Conservation (phyloP, 768 basidiomycete species). For the Pisolithus microcarpus region DNA sequence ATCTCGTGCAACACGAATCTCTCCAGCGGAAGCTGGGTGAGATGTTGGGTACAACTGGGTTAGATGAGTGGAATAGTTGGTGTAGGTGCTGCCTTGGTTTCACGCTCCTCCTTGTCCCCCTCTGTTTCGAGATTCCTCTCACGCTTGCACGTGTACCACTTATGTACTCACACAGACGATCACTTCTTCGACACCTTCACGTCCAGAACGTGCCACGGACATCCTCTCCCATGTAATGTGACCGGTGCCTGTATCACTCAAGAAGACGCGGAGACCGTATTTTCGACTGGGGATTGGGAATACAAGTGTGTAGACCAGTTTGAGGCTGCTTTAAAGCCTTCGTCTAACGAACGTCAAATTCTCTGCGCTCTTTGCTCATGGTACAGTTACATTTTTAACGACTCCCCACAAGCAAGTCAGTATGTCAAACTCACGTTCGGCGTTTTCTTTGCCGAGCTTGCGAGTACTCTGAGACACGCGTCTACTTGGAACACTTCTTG, state of each 20-base stretch:
- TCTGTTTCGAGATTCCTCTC: background rate
- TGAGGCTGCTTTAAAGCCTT: background rate
- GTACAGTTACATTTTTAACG: conserved; percentile 43
- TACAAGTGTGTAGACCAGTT: conserved; percentile 38
- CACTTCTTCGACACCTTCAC: conserved; percentile 49
- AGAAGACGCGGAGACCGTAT: conserved; percentile 44
- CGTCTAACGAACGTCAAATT: too few relatives aligned
- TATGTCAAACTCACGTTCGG: conserved; percentile 43
- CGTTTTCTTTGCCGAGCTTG: conserved; percentile 40
- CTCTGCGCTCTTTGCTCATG: background rate
- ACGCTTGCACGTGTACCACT: background rate
- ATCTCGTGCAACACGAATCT: conserved; percentile 30
- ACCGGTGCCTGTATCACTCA: conserved; percentile 35
- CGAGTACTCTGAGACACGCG: conserved; percentile 33
- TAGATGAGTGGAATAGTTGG: conserved; percentile 40
- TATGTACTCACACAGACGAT: conserved; percentile 27
- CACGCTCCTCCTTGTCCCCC: too few relatives aligned
- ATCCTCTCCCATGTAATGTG: conserved; percentile 39
- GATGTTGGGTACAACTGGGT: conserved; percentile 34
- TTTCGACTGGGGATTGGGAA: conserved; percentile 54
- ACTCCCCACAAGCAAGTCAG: conserved; percentile 35
- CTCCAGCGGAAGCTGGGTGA: conserved; percentile 33
- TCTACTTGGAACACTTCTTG: conserved; percentile 13
- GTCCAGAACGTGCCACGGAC: conserved; percentile 40
- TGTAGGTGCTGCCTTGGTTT: conserved; percentile 26